Evolutionary conservation across 75 land plant species (phyloP).

Genomic region (Picea glauca): DNA sequence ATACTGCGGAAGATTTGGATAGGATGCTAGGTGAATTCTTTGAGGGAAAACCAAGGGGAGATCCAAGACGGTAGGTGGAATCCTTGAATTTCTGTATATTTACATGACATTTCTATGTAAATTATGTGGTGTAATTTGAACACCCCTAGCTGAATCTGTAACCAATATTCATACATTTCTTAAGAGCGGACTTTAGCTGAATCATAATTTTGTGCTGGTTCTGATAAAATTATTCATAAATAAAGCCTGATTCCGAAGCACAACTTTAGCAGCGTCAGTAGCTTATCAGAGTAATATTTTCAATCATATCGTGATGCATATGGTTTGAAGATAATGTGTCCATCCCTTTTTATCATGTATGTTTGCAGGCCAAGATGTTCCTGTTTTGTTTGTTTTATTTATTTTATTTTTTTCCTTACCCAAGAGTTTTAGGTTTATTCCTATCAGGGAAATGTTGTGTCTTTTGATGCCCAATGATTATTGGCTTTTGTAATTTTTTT

Average conservation of each 20-base stretch:
- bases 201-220: neutral
- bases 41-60: slow-evolving; percentile 66
- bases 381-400: neutral
- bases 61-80: slow-evolving; percentile 40
- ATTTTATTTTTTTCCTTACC: no score
- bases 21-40: slow-evolving; percentile 78
- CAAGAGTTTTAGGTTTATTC: no score
- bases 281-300: neutral
- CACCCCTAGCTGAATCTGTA: neutral
- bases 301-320: neutral
- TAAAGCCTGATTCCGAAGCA: neutral
- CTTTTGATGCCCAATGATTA: no score
- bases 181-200: no score
- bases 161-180: no score
- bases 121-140: neutral
- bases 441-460: no score
- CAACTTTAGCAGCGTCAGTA: neutral
- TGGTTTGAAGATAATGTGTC: neutral
- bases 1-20: slow-evolving; percentile 80
- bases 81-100: neutral
- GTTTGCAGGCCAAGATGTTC: neutral
- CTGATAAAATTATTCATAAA: slow-evolving; percentile 4
- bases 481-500: no score
- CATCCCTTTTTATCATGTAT: neutral
- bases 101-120: slow-evolving; percentile 1